Base-by-base conservation (phyloP, 2,329 filamentous ascomycete genomes). In the Epichloe scottii region DNA sequence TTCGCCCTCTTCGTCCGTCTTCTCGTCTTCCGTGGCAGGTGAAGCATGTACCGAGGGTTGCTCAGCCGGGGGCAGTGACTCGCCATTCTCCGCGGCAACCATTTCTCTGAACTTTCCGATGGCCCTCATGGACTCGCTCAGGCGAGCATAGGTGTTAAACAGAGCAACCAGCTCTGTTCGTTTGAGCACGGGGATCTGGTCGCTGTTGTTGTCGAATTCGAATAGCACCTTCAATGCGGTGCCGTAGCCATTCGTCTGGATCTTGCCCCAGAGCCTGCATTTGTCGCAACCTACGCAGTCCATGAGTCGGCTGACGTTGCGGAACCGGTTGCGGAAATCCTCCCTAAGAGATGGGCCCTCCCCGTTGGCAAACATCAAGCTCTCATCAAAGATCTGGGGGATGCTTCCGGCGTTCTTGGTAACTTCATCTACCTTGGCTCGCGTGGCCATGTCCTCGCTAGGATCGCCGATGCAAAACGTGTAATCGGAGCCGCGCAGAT, bases 211-310 rank as follows among this genome's bases (percentile, higher is more conserved):
- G 59, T 95, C 89, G 56, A 89, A 93, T 67, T 98, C 93, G 61
- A 98, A 98, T 1, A 98, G 77, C 4, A 98, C 85, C 70, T 98
- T 98, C 55, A 98, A 73, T 0, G 93, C 93, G 0, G 93, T 89
- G 47, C 93, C 93, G 64, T 96, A 97, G 2, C 93, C 93, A 12
- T 87, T 87, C 0, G 89, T 95, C 70, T 98, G 93, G 38, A 98
- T 71, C 70, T 98, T 98, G 46, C 93, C 93, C 93, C 93, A 98
- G 2, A 98, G 81, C 8, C 93, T 83, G 70, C 93, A 98, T 72
- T 98, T 98, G 71, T 98, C 93, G 68, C 93, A 98, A 43, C 93
- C 93, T 19, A 97, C 91, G 59, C 93, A 98, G 68, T 98, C 93
- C 93, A 98, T 98, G 57, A 97, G 77, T 40, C 93, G 83, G 66